Evolutionary conservation across 345 rosid species (phyloP), one percentile per base, ranked within the genome.

Genomic region (Eutrema yunnanense): DNA sequence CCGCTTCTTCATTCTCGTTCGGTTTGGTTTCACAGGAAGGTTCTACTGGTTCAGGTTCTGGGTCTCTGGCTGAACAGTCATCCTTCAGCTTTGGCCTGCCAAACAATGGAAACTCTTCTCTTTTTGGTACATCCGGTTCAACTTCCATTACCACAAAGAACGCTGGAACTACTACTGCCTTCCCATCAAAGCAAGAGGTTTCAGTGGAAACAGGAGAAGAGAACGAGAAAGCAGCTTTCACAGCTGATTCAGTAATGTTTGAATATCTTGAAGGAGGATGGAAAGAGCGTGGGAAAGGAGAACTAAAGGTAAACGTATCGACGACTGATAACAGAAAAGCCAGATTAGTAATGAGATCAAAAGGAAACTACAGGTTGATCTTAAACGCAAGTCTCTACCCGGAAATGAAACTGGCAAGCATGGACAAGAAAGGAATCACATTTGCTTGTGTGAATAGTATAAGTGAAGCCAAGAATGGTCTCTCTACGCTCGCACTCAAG

Each of bases 261-360:
- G 98, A 94, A 73, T 94, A 55, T 78, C 54, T 80, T n/a, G 87
- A 86, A 52, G 87, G 89, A 13, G 73, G 80, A 52, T 94, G 98
- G 98, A 94, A 89, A 83, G 97, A 92, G 81, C 96, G 99, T 12
- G 99, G 97, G 26, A 90, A 90, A 82, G 97, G 99, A 74, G 96
- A 92, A 59, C 68, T 92, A 48, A 95, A 87, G 81, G 89, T 95
- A 76, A 92, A 91, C 61, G 83, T 91, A 13, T 82, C 89, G 5
- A 81, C 87, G 27, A n/a, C 73, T 8, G 89, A 73, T 9, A 41
- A 5, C 47, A 82, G 85, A 66, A 88, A 63, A 69, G 95, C 89
- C 33, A 88, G 97, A 60, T 71, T 94, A 44, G 73, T 94, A 2
- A 94, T 94, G 98, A 89, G 98, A 82, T 80, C 92, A 12, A 84